Evolutionary conservation across 352 stramenopile species (phyloP), one percentile per base, ranked within the genome.

Genomic region (Pythium chondricola): DNA sequence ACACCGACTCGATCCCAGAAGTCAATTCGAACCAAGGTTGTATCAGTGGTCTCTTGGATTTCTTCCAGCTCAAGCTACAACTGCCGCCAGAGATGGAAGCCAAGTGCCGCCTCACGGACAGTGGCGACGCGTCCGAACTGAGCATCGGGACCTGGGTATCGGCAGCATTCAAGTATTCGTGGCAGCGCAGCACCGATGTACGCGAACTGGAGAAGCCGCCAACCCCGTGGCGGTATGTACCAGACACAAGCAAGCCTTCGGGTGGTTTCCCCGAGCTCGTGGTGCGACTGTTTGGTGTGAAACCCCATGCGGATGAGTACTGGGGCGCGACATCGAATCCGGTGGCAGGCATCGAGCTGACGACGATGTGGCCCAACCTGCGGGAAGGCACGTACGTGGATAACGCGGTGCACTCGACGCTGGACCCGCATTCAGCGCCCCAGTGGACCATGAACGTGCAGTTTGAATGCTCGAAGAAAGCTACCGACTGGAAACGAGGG

Each of bases 21-120:
- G 44, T 89, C 13, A 85, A 77, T 35, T 63, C 69, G 18, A 83
- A 84, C 35, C 82, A 93, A 51, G 87, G 72, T 37, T 86, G 74
- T 21, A 83, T 93, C 45, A 89, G 74, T 21, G 79, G 82, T 0
- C 43, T 93, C 26, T 38, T 93, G 1, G 76, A 90, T 33, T 88
- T 90, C 48, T 93, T 93, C 54, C 82, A 85, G 45, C 48, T 72
- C n/a, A 93, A 93, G 42, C 53, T 93, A 31, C 75, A 87, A 43
- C 51, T 91, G 11, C 66, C 72, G 7, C 63, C 71, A 7, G 61
- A 83, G 18, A 40, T 84, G 8, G 78, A 90, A 65, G 75, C 85
- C 35, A 68, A 56, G 29, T 88, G 71, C 30, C 71, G 73, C 14
- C 41, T 81, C 9, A 54, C 63, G 9, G 35, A n/a, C 1, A 36